Conservation (phyloP, 345 rosid genomes). For the Pseudoturritis turrita region DNA sequence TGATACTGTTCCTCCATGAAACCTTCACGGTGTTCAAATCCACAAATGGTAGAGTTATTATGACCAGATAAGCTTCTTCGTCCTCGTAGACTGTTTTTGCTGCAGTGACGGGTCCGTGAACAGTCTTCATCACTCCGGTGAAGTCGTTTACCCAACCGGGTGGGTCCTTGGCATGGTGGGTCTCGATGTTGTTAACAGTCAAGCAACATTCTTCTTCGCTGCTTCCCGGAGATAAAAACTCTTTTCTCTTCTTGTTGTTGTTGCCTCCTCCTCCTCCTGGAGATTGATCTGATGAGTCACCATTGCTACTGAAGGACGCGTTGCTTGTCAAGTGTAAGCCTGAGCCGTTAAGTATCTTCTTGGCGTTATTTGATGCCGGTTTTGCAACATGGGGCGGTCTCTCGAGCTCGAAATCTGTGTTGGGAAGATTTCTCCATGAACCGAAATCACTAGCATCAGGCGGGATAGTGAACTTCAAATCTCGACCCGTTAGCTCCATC, state of each 20-base stretch:
- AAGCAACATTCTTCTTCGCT: conserved; percentile 61
- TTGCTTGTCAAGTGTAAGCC: conserved; percentile 76
- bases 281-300: conserved; percentile 67
- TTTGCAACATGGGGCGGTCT: conserved; percentile 52
- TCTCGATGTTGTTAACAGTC: conserved; percentile 42
- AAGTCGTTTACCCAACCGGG: conserved; percentile 67
- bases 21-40: conserved; percentile 92
- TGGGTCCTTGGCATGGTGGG: conserved; percentile 52
- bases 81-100: conserved; percentile 93
- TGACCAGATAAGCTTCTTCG: conserved; percentile 66
- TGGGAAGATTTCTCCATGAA: conserved; percentile 94
- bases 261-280: conserved; percentile 39
- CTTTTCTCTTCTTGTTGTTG: conserved; percentile 58
- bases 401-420: conserved; percentile 84
- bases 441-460: conserved; percentile 86
- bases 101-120: conserved; percentile 83
- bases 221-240: conserved; percentile 64
- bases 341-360: conserved; percentile 74
- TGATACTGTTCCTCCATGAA: conserved; percentile 84
- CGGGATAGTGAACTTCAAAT: conserved; percentile 71
- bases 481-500: conserved; percentile 90
- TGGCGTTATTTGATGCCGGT: conserved; percentile 43
- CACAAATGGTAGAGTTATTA: conserved; percentile 83
- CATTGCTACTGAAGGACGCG: conserved; percentile 55
- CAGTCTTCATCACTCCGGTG: conserved; percentile 76